Evolutionary conservation across 306 rosid genomes (phyloP), one percentile per base, ranked within the genome.

Genomic region (Cucurbita ficifolia): DNA sequence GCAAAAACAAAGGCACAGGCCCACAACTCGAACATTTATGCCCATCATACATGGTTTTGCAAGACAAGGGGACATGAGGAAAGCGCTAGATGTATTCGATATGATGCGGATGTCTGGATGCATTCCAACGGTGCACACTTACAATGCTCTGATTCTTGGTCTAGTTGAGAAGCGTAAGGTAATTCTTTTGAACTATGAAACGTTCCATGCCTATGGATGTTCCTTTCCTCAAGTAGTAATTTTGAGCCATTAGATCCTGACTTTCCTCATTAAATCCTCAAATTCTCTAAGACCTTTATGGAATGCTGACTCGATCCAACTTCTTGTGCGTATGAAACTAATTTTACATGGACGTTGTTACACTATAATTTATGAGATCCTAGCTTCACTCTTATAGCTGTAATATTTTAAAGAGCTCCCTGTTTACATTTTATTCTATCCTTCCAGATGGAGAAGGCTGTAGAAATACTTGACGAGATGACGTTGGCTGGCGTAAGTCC

Each of bases 51-150:
- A 86, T 76, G 92, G 90, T 77, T 90, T 87, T 89, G 95, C 98
- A 18, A 90, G 88, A 81, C 79, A 89, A 76, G 98, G 97, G 53
- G 96, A 91, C 77, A 85, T 79, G 75, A 86, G 84, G 79, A 89
- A 79, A 81, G 92, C 97, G 74, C 76, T 94, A 21, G 98, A 94
- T 77, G 76, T 89, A 72, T 94, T 94, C 77, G 92, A 90, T 83
- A 86, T 86, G 92, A 94, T 94, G 98, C 82, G 98, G 80, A 86
- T 86, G 88, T 84, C 84, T 85, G 96, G 98, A 36, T 94, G 98
- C 85, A 86, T 89, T 81, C 97, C 97, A 36, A 89, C 96, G 11
- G 98, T 91, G 12, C 97, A 94, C 85, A 94, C 98, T 7, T 94
- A 82, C 79, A 94, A 94, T 85, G 95, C 97, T 79, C 87, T 94